Base-by-base conservation (phyloP, 768 basidiomycete species). In the Termitomyces sp. region DNA sequence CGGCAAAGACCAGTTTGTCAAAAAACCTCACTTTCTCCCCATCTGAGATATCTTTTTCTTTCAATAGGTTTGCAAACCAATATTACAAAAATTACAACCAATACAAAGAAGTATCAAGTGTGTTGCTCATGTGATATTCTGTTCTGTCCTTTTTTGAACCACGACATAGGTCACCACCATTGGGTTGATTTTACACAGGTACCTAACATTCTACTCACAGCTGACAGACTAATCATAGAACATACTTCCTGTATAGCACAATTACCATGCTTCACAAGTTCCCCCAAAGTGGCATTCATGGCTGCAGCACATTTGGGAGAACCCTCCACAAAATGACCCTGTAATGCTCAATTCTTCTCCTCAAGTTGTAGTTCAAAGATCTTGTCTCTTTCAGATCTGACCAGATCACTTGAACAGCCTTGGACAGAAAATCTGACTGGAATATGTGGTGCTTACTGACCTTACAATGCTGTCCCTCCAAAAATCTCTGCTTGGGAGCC, bases 261-360 rank as follows among this genome's bases (percentile, higher is more conserved):
- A 94, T 60, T 87, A 80, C 73, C 89, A 98, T 66, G 92, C 91
- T n/a, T 82, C 92, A 0, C 96, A 99, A 77, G 87, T 97, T 36
- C 91, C 94, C 16, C 83, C 95, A 0, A 94, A 96, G 73, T 98
- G 96, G 96, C 96, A 97, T 75, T 86, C 94, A 5, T 98, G 95
- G 95, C 74, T 98, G 37, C 80, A 81, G 10, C 94, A 97, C 68
- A 97, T 96, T 65, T 89, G 96, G 50, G 82, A 86, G 63, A 83
- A 86, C 26, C 82, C 93, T 5, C 96, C 96, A 0, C 75, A 80
- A 1, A 78, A 87, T 58, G 96, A 98, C 66, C 68, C 78, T 1
- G 73, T 92, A 26, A 75, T 96, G 72, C 81, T 88, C 66, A 82
- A 77, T 58, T 64, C 80, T 39, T 81, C 84, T 31, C 93, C 90